Percentiles rank a stretch among this genome's conserved stretches.
These are phyloP conservation scores for Scedosporium dehoogii DNA, from an alignment of 2,329 filamentous ascomycete genomes.

Conservation along the genomic window DNA sequence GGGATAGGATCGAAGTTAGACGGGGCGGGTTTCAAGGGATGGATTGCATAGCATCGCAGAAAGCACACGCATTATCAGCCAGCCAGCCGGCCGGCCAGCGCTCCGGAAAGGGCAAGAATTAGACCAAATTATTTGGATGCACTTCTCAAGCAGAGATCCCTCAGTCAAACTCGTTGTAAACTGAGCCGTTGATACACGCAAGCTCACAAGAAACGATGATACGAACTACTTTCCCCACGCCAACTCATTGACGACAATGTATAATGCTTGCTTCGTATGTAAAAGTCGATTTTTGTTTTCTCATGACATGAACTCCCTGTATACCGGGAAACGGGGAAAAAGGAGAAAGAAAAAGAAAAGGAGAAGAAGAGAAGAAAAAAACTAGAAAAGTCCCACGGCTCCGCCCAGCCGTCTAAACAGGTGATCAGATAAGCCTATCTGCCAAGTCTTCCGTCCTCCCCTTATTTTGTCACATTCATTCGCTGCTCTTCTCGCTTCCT, in stretches of 20 bases:
- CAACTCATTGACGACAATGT: neutral
- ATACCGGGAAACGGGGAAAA: slow-evolving; percentile 3
- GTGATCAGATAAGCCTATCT: neutral
- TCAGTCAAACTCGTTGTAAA: too few species aligned
- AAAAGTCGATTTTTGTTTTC: neutral
- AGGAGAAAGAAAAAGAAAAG: slow-evolving; percentile 2
- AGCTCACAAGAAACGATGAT: too few species aligned
- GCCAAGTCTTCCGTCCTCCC: neutral
- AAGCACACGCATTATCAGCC: too few species aligned
- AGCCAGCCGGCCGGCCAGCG: too few species aligned
- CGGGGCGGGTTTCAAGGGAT: too few species aligned
- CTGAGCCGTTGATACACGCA: too few species aligned
- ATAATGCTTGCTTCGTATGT: neutral
- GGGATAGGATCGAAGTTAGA: too few species aligned
- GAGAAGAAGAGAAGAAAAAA: slow-evolving; percentile 1
- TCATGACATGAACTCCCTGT: slow-evolving; percentile 9
- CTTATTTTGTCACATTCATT: neutral
- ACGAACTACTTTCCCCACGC: neutral
- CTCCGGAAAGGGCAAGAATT: too few species aligned
- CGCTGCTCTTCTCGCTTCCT: neutral
- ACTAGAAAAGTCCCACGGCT: neutral
- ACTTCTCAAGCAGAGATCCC: too few species aligned
- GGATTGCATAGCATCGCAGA: too few species aligned
- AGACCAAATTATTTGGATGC: too few species aligned
- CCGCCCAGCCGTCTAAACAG: neutral